Evolutionary conservation across 2,329 filamentous ascomycete species (phyloP).

Genomic region (Talaromyces piceae): DNA sequence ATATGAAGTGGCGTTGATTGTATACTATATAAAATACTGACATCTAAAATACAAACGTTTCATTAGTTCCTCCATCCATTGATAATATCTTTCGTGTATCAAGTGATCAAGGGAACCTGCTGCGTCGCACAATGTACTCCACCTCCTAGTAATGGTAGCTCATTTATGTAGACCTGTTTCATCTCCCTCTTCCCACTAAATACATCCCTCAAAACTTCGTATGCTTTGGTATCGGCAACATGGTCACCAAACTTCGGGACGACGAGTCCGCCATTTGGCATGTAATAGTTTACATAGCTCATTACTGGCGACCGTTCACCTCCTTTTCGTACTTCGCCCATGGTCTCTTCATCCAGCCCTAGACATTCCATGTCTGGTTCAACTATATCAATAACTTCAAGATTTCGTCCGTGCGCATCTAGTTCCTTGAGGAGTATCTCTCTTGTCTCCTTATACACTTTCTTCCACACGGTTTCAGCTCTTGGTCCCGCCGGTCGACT

Average conservation of each 20-base stretch:
- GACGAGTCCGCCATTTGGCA: slow-evolving; percentile 23
- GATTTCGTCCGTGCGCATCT: slow-evolving; percentile 19
- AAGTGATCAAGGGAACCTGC: slow-evolving; percentile 15
- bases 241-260: slow-evolving; percentile 22
- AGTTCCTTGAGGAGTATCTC: slow-evolving; percentile 14
- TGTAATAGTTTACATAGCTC: slow-evolving; percentile 26
- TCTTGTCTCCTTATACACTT: slow-evolving; percentile 20
- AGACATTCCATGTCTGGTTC: slow-evolving; percentile 19
- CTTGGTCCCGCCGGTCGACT: slow-evolving; percentile 16
- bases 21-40: background rate
- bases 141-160: slow-evolving; percentile 22
- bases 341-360: slow-evolving; percentile 14
- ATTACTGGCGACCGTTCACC: slow-evolving; percentile 14
- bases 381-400: slow-evolving; percentile 20
- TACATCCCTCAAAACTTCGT: slow-evolving; percentile 17
- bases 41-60: too few species aligned
- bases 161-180: slow-evolving; percentile 20
- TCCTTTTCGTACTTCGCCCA: background rate
- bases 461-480: slow-evolving; percentile 15
- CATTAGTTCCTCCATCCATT: background rate
- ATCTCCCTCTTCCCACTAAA: slow-evolving; percentile 20
- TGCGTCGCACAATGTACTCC: slow-evolving; percentile 27
- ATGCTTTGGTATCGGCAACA: slow-evolving; percentile 16
- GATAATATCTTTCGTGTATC: background rate
- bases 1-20: background rate